A percentile compares a stretch with the other conserved stretches of the same genome.
phyloP scores from a whole-genome alignment of 768 basidiomycete genomes.

The Lactarius akahatsu region DNA sequence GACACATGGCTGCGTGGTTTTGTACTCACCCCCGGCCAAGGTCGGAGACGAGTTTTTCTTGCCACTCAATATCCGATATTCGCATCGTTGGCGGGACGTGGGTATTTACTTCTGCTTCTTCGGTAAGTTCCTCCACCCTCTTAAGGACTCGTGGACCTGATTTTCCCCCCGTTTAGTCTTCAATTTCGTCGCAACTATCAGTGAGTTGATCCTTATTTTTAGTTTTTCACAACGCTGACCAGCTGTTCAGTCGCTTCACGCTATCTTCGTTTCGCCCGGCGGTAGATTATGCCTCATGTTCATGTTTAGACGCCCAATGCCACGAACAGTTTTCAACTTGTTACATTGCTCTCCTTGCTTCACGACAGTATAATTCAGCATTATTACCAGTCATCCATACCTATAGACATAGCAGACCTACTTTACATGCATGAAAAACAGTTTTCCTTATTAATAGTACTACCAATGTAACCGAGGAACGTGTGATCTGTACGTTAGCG shows the following conservation, averaged over 20 bases:
- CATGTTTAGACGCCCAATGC: background rate
- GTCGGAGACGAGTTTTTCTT: constrained; percentile 69
- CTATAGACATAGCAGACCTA: background rate
- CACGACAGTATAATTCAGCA: constrained; percentile 3
- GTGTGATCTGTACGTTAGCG: constrained; percentile 7
- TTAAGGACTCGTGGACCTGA: background rate
- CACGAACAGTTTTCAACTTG: constrained; percentile 3
- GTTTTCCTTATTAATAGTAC: background rate
- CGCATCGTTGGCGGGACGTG: constrained; percentile 64
- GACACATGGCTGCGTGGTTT: background rate
- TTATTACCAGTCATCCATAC: background rate
- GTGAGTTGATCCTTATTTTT: constrained; percentile 33
- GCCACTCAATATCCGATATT: constrained; percentile 65
- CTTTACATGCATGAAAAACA: background rate
- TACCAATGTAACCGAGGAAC: background rate
- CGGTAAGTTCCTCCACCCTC: constrained; percentile 38
- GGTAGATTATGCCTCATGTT: constrained; percentile 14
- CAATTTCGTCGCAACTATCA: constrained; percentile 63
- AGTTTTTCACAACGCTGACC: background rate
- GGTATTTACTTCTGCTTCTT: constrained; percentile 66
- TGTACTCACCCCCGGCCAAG: constrained; percentile 29
- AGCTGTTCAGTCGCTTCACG: constrained; percentile 58
- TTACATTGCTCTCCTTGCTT: background rate
- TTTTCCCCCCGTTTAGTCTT: constrained; percentile 44
- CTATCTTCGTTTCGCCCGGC: constrained; percentile 43